phyloP scores from a whole-genome alignment of 495 filamentous ascomycete species.

The Lasiosphaeria miniovina region DNA sequence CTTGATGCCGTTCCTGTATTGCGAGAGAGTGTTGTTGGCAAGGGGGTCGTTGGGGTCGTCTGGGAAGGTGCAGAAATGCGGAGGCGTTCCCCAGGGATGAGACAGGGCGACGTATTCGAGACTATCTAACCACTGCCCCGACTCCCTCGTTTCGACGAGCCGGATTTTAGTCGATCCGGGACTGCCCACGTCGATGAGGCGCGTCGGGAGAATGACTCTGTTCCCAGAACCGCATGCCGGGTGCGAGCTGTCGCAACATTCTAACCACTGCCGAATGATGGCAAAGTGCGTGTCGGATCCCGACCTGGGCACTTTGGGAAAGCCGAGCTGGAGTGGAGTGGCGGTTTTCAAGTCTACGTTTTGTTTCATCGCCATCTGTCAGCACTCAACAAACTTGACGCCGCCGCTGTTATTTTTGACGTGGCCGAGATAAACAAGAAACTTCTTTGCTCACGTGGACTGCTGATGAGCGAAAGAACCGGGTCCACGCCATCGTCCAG shows the following conservation, averaged over 20 bases:
- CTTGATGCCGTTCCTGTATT: constrained; percentile 12
- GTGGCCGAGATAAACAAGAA: not conserved
- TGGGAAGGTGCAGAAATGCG: constrained; percentile 9
- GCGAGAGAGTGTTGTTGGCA: not conserved
- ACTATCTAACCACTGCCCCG: not conserved
- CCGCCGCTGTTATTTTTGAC: too few species aligned
- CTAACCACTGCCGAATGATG: constrained; percentile 21
- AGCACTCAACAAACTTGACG: not conserved
- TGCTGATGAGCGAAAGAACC: constrained; percentile 7
- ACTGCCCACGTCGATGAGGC: constrained; percentile 19
- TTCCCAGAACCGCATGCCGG: constrained; percentile 1
- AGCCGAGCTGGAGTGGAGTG: constrained; percentile 14
- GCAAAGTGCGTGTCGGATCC: constrained; percentile 16
- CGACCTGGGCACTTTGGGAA: constrained; percentile 16
- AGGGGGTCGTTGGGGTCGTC: not conserved
- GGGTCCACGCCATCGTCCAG: constrained; percentile 1
- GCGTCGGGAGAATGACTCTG: constrained; percentile 12
- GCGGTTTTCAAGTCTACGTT: constrained; percentile 7
- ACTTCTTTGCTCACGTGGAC: not conserved
- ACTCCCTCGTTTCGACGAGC: not conserved
- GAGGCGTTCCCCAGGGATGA: constrained; percentile 13
- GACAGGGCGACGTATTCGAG: constrained; percentile 17
- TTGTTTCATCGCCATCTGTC: too few species aligned
- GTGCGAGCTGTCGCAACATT: constrained; percentile 10
- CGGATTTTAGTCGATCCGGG: not conserved